Conservation (phyloP, 1,284 basidiomycete genomes). For the Sanghuangporus baumii region DNA sequence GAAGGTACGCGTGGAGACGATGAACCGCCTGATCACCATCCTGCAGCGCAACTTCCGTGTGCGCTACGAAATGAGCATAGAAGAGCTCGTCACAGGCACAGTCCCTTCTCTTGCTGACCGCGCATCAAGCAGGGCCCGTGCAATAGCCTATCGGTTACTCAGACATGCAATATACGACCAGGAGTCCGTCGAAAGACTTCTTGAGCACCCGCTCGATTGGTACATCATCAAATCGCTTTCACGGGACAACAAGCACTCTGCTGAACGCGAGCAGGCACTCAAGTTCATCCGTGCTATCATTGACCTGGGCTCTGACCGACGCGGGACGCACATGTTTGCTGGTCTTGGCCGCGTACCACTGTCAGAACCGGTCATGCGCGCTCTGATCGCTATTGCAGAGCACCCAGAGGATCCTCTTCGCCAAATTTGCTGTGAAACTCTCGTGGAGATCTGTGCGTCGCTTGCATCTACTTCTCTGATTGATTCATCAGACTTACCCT, state of each 20-base stretch:
- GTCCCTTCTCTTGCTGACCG: constrained; percentile 74
- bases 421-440: constrained; percentile 80
- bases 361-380: constrained; percentile 78
- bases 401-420: constrained; percentile 89
- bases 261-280: constrained; percentile 94
- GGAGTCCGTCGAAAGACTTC: constrained; percentile 55
- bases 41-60: constrained; percentile 76
- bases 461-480: not conserved
- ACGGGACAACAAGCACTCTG: constrained; percentile 76
- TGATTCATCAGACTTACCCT: constrained; percentile 23
- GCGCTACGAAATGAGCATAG: constrained; percentile 66
- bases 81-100: constrained; percentile 65
- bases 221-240: constrained; percentile 87
- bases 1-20: constrained; percentile 51
- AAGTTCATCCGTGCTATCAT: constrained; percentile 86
- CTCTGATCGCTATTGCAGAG: constrained; percentile 89
- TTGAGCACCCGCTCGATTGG: constrained; percentile 72
- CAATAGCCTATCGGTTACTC: constrained; percentile 82
- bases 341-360: constrained; percentile 50
- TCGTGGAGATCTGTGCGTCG: constrained; percentile 82
- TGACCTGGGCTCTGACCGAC: constrained; percentile 58
- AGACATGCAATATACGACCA: constrained; percentile 74
- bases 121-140: constrained; percentile 70
- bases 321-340: constrained; percentile 36
- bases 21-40: constrained; percentile 64